Evolutionary conservation across 805 yeast species (phyloP).

Genomic region (Nakazawaea anatomiae): DNA sequence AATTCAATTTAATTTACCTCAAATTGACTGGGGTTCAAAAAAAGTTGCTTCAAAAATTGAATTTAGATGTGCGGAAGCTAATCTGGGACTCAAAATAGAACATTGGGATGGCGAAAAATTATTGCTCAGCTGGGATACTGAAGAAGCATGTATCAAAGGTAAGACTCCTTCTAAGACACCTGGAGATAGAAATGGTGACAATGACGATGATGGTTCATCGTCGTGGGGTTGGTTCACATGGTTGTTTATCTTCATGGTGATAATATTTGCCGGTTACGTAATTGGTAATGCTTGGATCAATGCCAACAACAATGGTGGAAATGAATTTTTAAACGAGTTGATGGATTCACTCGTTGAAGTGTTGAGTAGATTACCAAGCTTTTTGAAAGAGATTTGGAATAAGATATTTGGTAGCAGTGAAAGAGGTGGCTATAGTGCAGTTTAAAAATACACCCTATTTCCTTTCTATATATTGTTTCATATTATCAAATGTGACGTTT

Average conservation of each 20-base stretch:
- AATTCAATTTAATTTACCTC: constrained; percentile 27
- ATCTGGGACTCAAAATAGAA: constrained; percentile 23
- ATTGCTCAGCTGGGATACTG: constrained; percentile 24
- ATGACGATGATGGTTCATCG: constrained; percentile 28
- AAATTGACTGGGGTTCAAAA: constrained; percentile 25
- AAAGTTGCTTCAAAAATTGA: constrained; percentile 39
- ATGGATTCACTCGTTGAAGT: constrained; percentile 60
- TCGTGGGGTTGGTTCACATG: constrained; percentile 83
- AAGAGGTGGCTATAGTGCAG: constrained; percentile 93
- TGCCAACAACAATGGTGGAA: constrained; percentile 64
- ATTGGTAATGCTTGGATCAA: constrained; percentile 73
- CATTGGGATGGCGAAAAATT: constrained; percentile 33
- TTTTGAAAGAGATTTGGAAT: constrained; percentile 59
- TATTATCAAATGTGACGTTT: constrained; percentile 61
- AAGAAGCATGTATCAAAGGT: constrained; percentile 33
- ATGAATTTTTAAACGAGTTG: constrained; percentile 68
- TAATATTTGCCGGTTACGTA: constrained; percentile 66
- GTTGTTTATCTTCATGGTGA: constrained; percentile 67
- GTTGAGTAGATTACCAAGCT: constrained; percentile 54
- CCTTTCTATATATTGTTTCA: constrained; percentile 37
- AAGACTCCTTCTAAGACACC: constrained; percentile 12
- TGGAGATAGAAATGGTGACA: constrained; percentile 22
- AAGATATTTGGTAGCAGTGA: constrained; percentile 56
- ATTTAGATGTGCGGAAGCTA: constrained; percentile 38
- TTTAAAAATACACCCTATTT: constrained; percentile 33